Conservation (phyloP, 164 flowering plant genomes). For the Hamamelis virginiana region DNA sequence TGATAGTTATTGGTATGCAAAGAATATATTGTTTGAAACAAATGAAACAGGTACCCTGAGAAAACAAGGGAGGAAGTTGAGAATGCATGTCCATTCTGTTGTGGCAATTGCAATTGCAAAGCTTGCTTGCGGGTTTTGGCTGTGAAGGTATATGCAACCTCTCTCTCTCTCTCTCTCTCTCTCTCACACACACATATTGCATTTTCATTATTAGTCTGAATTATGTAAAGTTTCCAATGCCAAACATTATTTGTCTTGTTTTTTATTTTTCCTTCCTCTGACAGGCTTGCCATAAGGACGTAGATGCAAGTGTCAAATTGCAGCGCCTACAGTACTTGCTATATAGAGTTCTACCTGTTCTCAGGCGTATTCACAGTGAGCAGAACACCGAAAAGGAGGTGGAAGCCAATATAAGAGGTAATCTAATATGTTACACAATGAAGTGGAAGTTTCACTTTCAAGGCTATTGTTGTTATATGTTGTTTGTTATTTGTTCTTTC, state of each 20-base stretch:
- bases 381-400: conserved; percentile 8
- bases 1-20: neutral
- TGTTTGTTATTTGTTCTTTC: neutral
- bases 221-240: no score
- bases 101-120: conserved; percentile 83
- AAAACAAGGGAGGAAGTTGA: conserved; percentile 46
- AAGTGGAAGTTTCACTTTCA: neutral
- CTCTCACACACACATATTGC: no score
- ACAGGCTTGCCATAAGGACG: neutral
- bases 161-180: conserved; percentile 1
- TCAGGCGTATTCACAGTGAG: conserved; percentile 11
- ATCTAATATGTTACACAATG: neutral
- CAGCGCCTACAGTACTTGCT: conserved; percentile 13
- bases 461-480: neutral
- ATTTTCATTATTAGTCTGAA: no score
- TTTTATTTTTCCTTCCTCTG: neutral
- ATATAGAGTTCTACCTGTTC: conserved; percentile 14
- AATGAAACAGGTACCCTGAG: conserved; percentile 60
- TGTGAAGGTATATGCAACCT: conserved; percentile 28
- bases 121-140: conserved; percentile 51
- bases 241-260: no score
- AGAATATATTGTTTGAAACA: conserved; percentile 15
- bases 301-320: neutral
- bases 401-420: conserved; percentile 11
- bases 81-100: conserved; percentile 66